phyloP scores from a whole-genome alignment of 2,329 filamentous ascomycete genomes.

The Daldinia sp. region DNA sequence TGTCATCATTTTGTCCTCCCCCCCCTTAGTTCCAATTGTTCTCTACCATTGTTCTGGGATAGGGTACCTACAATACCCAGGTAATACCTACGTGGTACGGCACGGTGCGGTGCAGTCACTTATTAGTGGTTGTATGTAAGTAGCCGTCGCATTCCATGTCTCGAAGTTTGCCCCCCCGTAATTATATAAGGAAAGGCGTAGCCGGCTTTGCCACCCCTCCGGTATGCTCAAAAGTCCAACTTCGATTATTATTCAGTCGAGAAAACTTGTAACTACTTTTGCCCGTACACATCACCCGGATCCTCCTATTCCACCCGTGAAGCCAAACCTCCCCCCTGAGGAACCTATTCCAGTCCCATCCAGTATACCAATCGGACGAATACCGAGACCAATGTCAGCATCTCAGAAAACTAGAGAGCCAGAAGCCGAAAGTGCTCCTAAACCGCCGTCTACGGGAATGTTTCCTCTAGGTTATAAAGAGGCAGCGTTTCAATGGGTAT shows the following conservation, averaged over 20 bases:
- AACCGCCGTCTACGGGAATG: constrained; percentile 53
- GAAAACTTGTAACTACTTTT: constrained; percentile 50
- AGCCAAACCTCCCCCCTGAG: constrained; percentile 42
- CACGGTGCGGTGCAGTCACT: constrained; percentile 3
- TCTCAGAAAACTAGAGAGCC: constrained; percentile 54
- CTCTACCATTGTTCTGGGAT: too few species aligned
- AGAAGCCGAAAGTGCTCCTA: constrained; percentile 38
- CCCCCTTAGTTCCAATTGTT: too few species aligned
- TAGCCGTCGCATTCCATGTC: constrained; percentile 35
- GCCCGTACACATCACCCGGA: constrained; percentile 42
- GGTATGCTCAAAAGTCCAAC: constrained; percentile 58
- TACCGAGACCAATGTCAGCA: constrained; percentile 57
- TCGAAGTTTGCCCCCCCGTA: constrained; percentile 32
- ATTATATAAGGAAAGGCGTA: constrained; percentile 41
- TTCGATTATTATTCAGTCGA: constrained; percentile 52
- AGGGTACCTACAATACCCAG: neutral
- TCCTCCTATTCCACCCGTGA: constrained; percentile 19
- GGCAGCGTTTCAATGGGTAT: constrained; percentile 88
- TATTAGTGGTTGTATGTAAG: constrained; percentile 22
- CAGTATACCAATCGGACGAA: constrained; percentile 29
- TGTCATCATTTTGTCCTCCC: constrained; percentile 33
- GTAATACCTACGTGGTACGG: constrained; percentile 11
- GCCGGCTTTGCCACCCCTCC: constrained; percentile 44
- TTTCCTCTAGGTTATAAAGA: constrained; percentile 94
- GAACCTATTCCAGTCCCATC: constrained; percentile 42